Evolutionary conservation across 345 rosid species (phyloP).

Genomic region (thale cress (Arabidopsis thaliana)): TAIR10.1 NC_003070.9:8188001-8188500

Average conservation of each 20-base stretch:
- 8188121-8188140: constrained; percentile 5
- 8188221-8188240: background rate
- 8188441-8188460: constrained; percentile 94
- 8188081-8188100: background rate
- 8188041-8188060: background rate
- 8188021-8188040: background rate
- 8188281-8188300: constrained; percentile 92
- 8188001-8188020: too few relatives aligned
- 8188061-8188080: background rate
- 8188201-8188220: constrained; percentile 2
- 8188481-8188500: background rate
- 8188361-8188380: constrained; percentile 90
- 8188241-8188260: constrained; percentile 78
- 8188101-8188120: constrained; percentile 14
- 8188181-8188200: constrained; percentile 16
- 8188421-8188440: constrained; percentile 92
- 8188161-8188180: background rate
- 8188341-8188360: constrained; percentile 91
- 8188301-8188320: constrained; percentile 84
- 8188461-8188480: constrained; percentile 11
- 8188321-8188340: constrained; percentile 66
- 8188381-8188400: constrained; percentile 95
- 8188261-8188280: constrained; percentile 91
- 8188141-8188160: constrained; percentile 26
- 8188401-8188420: constrained; percentile 96